Base-by-base conservation (phyloP, 805 yeast species). In the Pichia insulana region DNA sequence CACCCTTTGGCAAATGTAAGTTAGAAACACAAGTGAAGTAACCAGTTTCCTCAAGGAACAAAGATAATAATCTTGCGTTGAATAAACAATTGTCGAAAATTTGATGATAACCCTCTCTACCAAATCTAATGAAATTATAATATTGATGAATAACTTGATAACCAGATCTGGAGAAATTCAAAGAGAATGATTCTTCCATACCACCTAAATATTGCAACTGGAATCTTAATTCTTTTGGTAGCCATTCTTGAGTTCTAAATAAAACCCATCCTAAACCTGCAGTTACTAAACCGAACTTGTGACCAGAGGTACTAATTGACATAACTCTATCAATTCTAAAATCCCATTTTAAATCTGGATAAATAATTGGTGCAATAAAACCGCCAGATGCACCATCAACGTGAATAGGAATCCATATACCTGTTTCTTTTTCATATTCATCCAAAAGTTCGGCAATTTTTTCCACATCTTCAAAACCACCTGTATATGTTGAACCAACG, bases 381-480 rank as follows among this genome's bases (percentile, higher is more conserved):
- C 83, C 97, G 44, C 96, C 96, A 17, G 87, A 76, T 2, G 96
- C 96, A 51, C 92, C 97, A 60, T 88, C 97, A 22, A 89, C 92
- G 58, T 88, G 97, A 56, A 88, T 86, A 36, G 92, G 87, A 45
- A 88, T 69, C 53, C 72, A 73, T 45, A 64, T 44, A 7, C 94
- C 94, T 3, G 73, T 78, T 51, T 80, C 79, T 46, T 64, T 63
- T 58, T 89, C 80, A 51, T 75, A 71, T 43, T 79, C 76, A 56
- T 82, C 89, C 48, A 88, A 67, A n/a, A 81, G 65, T n/a, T 71
- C 59, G 39, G 76, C 60, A 36, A 86, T 78, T 32, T 67, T 66
- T 47, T 64, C 70, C 33, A 88, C 88, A 41, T 83, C 75, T 60
- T 88, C 96, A 63, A 84, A 87, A 38, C 88, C 88, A 45, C 97